Evolutionary conservation across 176 grass and related monocot genomes (phyloP), one percentile per base, ranked within the genome.

Genomic region (Neostapfia colusana): DNA sequence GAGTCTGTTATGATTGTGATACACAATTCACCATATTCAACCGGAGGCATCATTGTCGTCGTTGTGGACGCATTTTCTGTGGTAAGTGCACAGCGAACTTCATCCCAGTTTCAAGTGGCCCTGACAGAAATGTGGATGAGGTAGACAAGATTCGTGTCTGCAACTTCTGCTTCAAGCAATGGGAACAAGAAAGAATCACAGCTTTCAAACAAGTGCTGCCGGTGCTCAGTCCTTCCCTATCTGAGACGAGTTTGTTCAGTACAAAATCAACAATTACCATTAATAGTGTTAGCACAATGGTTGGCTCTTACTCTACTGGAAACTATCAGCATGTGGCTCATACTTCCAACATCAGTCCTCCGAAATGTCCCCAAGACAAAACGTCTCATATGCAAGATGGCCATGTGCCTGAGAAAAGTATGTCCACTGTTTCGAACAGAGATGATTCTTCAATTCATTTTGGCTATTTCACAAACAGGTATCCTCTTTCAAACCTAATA

Each of bases 11-110:
- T 77, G 91, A 90, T 12, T 99, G 95, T 49, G 89, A 95, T 45
- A 16, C 85, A 17, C 81, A 88, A 24, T 99, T 99, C 77, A 99
- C 89, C 17, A 55, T 99, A 67, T 92, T 99, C 70, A 99, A 99
- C 73, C 87, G 89, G 37, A 85, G 92, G 38, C 95, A 99, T 73
- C 95, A 99, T 88, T 99, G 95, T 36, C 95, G 95, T 69, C 82
- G 72, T 49, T 99, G 95, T n/a, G 91, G 95, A 20, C 89, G 89
- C 26, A 92, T 99, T 77, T 99, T 99, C 49, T 99, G 95, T 79
- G 91, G 91, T 41, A 92, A 79, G 76, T 99, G 95, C 75, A 95
- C 95, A 21, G 50, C 61, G 2, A 99, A 95, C 72, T 88, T 58
- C 49, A 79, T 99, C 78, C 91, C 91, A 68, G 84, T 78, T 68